Percentiles rank a stretch among this genome's conserved stretches.
phyloP scores from a whole-genome alignment of 257 asterid species.

The Penstemon davidsonii region DNA sequence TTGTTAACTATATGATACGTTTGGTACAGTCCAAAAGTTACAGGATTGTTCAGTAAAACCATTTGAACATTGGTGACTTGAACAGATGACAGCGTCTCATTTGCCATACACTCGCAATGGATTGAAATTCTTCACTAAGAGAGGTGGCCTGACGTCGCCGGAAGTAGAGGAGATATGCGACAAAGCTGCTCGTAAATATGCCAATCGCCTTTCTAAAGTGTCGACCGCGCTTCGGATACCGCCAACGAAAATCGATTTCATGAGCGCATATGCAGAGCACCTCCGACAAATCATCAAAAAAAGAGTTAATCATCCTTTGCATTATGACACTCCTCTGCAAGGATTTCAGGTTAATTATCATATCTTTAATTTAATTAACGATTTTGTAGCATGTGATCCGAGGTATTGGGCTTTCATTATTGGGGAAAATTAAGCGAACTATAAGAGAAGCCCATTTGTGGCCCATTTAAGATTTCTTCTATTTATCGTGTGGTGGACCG shows the following conservation, averaged over 20 bases:
- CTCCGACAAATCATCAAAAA: conserved; percentile 69
- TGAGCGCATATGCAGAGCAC: conserved; percentile 72
- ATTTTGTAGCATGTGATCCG: no score
- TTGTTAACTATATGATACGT: no score
- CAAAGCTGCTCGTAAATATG: conserved; percentile 68
- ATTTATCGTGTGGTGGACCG: no score
- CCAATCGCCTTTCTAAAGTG: conserved; percentile 63
- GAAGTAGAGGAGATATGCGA: conserved; percentile 84
- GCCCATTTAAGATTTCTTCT: neutral
- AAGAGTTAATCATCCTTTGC: conserved; percentile 72
- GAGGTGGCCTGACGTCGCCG: conserved; percentile 78
- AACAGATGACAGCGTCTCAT: conserved; percentile 96
- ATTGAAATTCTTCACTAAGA: conserved; percentile 73
- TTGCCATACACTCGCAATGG: conserved; percentile 94
- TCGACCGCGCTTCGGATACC: conserved; percentile 47
- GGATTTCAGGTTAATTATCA: conserved; percentile 66
- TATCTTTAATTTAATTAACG: no score
- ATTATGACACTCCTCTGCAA: conserved; percentile 67
- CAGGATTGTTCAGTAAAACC: no score
- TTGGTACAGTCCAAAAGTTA: no score
- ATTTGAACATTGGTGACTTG: neutral
- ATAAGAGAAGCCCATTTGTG: neutral
- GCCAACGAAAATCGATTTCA: conserved; percentile 63
- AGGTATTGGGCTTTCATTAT: neutral
- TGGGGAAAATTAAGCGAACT: neutral